Evolutionary conservation across 2,329 filamentous ascomycete species (phyloP).

Genomic region (Cladosporium halotolerans): DNA sequence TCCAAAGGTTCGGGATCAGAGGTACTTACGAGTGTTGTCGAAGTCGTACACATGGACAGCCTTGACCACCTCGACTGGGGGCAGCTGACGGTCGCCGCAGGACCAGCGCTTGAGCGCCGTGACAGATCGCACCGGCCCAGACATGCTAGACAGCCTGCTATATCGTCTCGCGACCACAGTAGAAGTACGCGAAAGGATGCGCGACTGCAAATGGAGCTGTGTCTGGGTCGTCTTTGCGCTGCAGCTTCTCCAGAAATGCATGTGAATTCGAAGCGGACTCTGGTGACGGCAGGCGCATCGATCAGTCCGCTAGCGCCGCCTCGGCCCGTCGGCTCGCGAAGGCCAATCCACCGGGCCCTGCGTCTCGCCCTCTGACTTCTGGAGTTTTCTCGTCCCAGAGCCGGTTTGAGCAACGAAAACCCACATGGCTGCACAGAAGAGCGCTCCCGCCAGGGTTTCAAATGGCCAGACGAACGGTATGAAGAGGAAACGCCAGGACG

Average conservation of each 20-base stretch:
- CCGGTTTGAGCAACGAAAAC: neutral
- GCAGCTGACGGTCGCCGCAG: slow-evolving; percentile 64
- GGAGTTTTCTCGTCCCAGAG: slow-evolving; percentile 7
- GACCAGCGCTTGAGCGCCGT: slow-evolving; percentile 82
- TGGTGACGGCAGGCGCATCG: slow-evolving; percentile 1
- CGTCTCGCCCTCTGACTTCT: neutral
- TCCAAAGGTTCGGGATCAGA: neutral
- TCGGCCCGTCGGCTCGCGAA: slow-evolving; percentile 5
- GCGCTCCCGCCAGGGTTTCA: neutral
- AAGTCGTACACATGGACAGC: slow-evolving; percentile 93
- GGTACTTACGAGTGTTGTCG: slow-evolving; percentile 75
- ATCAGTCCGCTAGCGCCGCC: neutral
- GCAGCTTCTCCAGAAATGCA: neutral
- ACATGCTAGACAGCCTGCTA: slow-evolving; percentile 5
- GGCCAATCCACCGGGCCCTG: neutral
- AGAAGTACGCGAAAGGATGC: neutral
- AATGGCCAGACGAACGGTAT: slow-evolving; percentile 6
- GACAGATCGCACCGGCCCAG: slow-evolving; percentile 44
- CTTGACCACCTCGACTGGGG: slow-evolving; percentile 64
- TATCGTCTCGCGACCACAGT: neutral
- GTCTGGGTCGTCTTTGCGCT: neutral
- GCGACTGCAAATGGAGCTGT: neutral
- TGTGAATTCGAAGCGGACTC: neutral
- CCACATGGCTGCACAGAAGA: neutral
- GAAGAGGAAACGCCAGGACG: slow-evolving; percentile 16